phyloP scores from a whole-genome alignment of 2,329 filamentous ascomycete species.

The Botrytis deweyae region DNA sequence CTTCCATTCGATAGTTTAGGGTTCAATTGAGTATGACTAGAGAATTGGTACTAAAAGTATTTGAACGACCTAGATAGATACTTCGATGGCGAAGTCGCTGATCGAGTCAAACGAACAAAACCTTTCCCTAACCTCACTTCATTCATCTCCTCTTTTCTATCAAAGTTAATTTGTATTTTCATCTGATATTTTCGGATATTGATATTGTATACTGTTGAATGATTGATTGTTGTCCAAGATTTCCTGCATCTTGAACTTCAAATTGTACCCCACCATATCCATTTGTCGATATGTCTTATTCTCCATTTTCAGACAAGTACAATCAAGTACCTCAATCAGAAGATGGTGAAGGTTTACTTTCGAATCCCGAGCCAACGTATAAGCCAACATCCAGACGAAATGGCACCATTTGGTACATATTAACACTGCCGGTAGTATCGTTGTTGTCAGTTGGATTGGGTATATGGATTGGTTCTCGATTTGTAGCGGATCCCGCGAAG shows the following conservation, averaged over 20 bases:
- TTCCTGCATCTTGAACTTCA: not conserved
- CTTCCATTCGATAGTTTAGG: not conserved
- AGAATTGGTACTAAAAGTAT: not conserved
- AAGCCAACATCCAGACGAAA: conserved; percentile 3
- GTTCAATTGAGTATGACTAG: not conserved
- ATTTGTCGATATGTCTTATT: conserved; percentile 9
- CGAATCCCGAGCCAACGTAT: not conserved
- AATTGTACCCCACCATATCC: not conserved
- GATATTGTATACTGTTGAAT: not conserved
- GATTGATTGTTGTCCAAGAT: not conserved
- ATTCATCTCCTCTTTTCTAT: not conserved
- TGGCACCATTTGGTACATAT: not conserved
- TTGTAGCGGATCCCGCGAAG: conserved; percentile 19
- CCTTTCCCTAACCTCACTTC: conserved; percentile 12
- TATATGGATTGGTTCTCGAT: conserved; percentile 22
- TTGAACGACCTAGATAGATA: not conserved
- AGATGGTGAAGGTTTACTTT: conserved; percentile 21
- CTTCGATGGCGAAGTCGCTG: conserved; percentile 14
- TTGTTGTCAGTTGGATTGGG: conserved; percentile 21
- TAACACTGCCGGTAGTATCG: conserved; percentile 20
- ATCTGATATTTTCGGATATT: not conserved
- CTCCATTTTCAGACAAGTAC: conserved; percentile 22
- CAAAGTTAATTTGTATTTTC: not conserved
- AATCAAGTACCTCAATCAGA: conserved; percentile 22
- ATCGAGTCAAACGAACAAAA: not conserved